These are phyloP conservation scores for Saposhnikovia divaricata DNA, from an alignment of 129 eudicot species.

Conservation along the genomic window DNA sequence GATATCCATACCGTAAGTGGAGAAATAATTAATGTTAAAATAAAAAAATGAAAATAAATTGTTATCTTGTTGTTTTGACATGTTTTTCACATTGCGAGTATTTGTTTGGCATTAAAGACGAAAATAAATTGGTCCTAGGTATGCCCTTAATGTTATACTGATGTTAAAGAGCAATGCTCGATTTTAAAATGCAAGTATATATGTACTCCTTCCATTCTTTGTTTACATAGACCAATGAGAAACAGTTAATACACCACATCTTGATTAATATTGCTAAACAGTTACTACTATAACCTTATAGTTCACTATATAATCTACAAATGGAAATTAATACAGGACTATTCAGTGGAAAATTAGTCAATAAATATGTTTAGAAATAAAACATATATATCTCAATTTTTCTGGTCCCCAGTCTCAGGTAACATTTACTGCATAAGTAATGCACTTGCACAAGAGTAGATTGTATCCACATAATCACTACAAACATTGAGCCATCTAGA, in stretches of 20 bases:
- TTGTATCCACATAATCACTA: neutral
- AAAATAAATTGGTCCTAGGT: neutral
- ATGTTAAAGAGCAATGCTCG: neutral
- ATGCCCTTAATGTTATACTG: neutral
- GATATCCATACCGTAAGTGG: too few relatives aligned
- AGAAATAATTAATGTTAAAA: too few relatives aligned
- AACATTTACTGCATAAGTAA: neutral
- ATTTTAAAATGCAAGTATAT: neutral
- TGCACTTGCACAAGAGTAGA: neutral
- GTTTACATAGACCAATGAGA: too few relatives aligned
- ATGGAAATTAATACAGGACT: too few relatives aligned
- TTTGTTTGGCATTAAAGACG: neutral
- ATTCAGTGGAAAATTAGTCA: too few relatives aligned
- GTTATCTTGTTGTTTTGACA: neutral
- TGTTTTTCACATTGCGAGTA: neutral
- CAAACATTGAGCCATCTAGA: constrained; percentile 2
- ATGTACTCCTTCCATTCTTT: too few relatives aligned
- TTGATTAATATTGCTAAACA: too few relatives aligned
- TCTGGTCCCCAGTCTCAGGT: neutral
- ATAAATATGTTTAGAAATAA: neutral
- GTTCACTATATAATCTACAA: too few relatives aligned
- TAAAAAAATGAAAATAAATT: too few relatives aligned
- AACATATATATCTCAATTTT: neutral
- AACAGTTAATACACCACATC: too few relatives aligned
- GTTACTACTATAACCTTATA: too few relatives aligned